phyloP scores from a whole-genome alignment of 1,139 yeast genomes.

The Geotrichum restrictum region DNA sequence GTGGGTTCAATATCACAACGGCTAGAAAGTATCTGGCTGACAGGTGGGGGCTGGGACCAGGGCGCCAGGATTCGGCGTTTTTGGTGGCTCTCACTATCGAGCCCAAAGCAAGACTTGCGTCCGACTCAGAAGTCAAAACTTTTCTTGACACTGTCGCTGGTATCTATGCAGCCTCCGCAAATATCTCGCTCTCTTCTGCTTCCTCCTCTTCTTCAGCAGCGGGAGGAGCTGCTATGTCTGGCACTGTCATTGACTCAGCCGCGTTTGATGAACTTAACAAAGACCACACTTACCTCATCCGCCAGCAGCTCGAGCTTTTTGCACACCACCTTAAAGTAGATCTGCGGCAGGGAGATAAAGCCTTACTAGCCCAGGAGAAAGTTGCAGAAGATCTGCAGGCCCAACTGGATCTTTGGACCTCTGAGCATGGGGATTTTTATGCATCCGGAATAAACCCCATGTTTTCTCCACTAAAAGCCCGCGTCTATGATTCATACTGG shows the following conservation, averaged over 20 bases:
- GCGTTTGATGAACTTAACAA: conserved; percentile 91
- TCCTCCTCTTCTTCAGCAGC: conserved; percentile 50
- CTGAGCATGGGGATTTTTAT: conserved; percentile 93
- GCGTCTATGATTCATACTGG: conserved; percentile 97
- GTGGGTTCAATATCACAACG: conserved; percentile 89
- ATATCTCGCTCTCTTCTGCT: conserved; percentile 70
- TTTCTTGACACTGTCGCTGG: conserved; percentile 77
- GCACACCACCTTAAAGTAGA: conserved; percentile 94
- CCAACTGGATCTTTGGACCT: conserved; percentile 88
- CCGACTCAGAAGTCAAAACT: conserved; percentile 85
- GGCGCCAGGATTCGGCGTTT: conserved; percentile 90
- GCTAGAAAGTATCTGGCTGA: conserved; percentile 89
- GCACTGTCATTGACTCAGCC: conserved; percentile 49
- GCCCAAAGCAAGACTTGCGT: conserved; percentile 81
- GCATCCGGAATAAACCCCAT: conserved; percentile 87
- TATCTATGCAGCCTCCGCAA: conserved; percentile 79
- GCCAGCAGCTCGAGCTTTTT: conserved; percentile 89
- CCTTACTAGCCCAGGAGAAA: conserved; percentile 80
- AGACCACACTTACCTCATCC: conserved; percentile 83
- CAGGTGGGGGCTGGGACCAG: conserved; percentile 72
- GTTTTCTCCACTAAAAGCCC: conserved; percentile 87
- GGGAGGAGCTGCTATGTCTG: conserved; percentile 83
- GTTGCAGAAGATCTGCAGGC: conserved; percentile 78
- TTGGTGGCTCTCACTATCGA: conserved; percentile 80
- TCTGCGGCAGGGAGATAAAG: conserved; percentile 84